phyloP scores from a whole-genome alignment of 192 early-diverging fungal genomes.

The Backusella australiensis region DNA sequence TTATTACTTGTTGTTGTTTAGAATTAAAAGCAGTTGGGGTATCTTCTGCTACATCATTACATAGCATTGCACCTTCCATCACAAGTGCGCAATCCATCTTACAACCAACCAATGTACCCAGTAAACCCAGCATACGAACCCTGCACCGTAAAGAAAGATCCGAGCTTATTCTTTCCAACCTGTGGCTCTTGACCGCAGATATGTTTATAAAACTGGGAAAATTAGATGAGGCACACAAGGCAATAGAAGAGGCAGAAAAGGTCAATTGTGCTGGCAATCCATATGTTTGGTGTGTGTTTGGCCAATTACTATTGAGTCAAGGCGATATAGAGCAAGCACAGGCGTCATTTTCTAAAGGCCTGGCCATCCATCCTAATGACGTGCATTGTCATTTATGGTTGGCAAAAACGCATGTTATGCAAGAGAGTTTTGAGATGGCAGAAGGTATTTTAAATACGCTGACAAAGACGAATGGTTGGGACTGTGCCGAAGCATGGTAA shows the following conservation, averaged over 20 bases:
- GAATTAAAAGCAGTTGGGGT: neutral
- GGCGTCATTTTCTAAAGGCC: constrained; percentile 48
- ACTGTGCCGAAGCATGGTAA: constrained; percentile 62
- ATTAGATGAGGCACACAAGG: constrained; percentile 53
- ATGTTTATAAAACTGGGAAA: constrained; percentile 45
- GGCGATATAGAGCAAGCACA: constrained; percentile 37
- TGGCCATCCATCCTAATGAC: constrained; percentile 43
- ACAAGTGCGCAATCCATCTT: constrained; percentile 28
- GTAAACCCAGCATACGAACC: constrained; percentile 34
- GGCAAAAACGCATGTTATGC: constrained; percentile 43
- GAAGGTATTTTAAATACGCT: constrained; percentile 50
- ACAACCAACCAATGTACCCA: constrained; percentile 27
- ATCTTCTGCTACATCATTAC: constrained; percentile 20
- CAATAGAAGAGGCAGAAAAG: constrained; percentile 56
- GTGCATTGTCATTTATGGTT: constrained; percentile 42
- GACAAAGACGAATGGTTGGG: constrained; percentile 57
- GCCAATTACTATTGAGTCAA: constrained; percentile 39
- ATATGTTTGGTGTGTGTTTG: constrained; percentile 56
- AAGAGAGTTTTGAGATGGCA: constrained; percentile 46
- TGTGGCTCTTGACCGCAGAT: constrained; percentile 57
- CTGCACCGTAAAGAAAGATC: constrained; percentile 42
- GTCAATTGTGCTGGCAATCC: constrained; percentile 42
- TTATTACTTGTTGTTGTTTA: neutral
- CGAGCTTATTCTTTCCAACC: constrained; percentile 39
- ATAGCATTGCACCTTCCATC: constrained; percentile 39